phyloP scores from a whole-genome alignment of 306 rosid species.

The Medicago truncatula region DNA sequence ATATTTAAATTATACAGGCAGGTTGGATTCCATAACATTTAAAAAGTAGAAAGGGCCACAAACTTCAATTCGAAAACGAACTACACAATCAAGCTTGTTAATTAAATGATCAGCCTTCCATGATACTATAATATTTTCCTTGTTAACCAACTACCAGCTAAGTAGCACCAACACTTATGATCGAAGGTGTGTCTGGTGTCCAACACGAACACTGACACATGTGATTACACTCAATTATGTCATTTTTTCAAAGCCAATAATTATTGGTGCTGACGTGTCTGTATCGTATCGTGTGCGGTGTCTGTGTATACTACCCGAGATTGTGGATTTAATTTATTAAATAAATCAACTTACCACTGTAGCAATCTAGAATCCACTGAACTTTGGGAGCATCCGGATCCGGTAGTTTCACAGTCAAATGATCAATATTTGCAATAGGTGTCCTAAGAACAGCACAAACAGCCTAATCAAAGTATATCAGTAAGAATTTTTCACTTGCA shows the following conservation, averaged over 20 bases:
- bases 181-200: too few species aligned
- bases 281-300: too few species aligned
- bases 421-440: conserved; percentile 74
- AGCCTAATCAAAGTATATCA: conserved; percentile 62
- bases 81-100: neutral
- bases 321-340: neutral
- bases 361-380: conserved; percentile 85
- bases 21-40: conserved; percentile 4
- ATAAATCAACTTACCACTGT: conserved; percentile 55
- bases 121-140: conserved; percentile 8
- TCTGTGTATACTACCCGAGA: neutral
- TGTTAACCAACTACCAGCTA: conserved; percentile 1
- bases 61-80: conserved; percentile 21
- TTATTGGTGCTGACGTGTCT: too few species aligned
- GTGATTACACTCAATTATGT: too few species aligned
- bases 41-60: neutral
- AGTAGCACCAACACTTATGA: too few species aligned
- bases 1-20: conserved; percentile 14
- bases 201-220: too few species aligned
- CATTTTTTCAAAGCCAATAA: too few species aligned
- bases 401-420: conserved; percentile 66
- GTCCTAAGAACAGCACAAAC: conserved; percentile 89
- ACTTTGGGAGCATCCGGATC: conserved; percentile 78
- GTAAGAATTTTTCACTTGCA: conserved; percentile 19
- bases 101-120: neutral